These are phyloP conservation scores for Scheffersomyces titani DNA, from an alignment of 1,139 yeast genomes.

Conservation along the genomic window DNA sequence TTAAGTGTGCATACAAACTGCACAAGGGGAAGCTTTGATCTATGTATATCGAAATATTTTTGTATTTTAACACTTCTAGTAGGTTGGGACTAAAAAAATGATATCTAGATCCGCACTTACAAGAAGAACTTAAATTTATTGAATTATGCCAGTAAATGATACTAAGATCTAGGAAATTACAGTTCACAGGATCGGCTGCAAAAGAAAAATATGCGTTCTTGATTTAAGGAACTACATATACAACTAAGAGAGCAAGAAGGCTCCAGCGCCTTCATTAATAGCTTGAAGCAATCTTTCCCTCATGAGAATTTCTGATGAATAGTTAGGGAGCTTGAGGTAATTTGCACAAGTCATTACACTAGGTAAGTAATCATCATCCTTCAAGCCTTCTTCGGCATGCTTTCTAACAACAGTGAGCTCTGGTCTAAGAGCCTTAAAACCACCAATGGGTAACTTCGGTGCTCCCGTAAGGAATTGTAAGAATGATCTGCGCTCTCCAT, in stretches of 20 bases:
- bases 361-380: slow-evolving; percentile 85
- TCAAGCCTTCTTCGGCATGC: slow-evolving; percentile 63
- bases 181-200: too few relatives aligned
- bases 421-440: slow-evolving; percentile 82
- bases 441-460: slow-evolving; percentile 92
- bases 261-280: slow-evolving; percentile 84
- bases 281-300: slow-evolving; percentile 63
- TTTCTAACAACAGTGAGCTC: slow-evolving; percentile 86
- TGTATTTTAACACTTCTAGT: neutral
- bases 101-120: too few relatives aligned
- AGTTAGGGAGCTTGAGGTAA: slow-evolving; percentile 85
- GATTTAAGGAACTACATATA: neutral
- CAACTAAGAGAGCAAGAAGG: slow-evolving; percentile 70
- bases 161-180: too few relatives aligned
- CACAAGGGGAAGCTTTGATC: too few relatives aligned
- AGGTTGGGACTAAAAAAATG: too few relatives aligned
- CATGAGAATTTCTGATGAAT: slow-evolving; percentile 65
- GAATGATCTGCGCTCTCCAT: slow-evolving; percentile 65
- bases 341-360: slow-evolving; percentile 99
- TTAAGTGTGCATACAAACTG: neutral
- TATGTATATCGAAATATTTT: too few relatives aligned
- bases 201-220: neutral
- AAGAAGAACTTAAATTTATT: too few relatives aligned
- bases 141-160: too few relatives aligned
- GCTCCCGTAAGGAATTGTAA: slow-evolving; percentile 91